Base-by-base conservation (phyloP, 2,329 filamentous ascomycete species). In the Chaetomium globosum region DNA sequence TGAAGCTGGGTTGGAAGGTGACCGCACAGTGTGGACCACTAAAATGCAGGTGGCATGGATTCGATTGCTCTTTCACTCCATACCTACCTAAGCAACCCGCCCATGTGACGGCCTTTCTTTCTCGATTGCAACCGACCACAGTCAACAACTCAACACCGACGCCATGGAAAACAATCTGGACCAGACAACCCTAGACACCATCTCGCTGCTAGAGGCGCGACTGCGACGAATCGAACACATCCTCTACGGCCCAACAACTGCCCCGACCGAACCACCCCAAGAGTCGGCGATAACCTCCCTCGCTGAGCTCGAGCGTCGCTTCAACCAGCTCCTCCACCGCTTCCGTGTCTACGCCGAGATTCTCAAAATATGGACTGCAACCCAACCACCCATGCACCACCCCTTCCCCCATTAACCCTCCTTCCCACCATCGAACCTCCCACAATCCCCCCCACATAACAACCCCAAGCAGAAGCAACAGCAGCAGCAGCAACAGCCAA, bases 161-260 rank as follows among this genome's bases (percentile, higher is more conserved):
- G 59, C 51, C 62, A 73, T 71, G 69, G 75, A 75, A 66, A 65
- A 71, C 67, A 75, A 77, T 8, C 75, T 85, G 28, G 83, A 86
- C 72, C 77, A 81, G 61, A 85, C 83, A 4, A 81, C 83, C 1
- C 76, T 86, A 9, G 78, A 81, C 39, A 87, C 85, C 1, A 80
- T 88, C 66, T 80, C 79, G 51, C 78, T 87, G 30, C 80, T 88
- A 43, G 85, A 87, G 72, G 78, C 82, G 59, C 85, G 86, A n/a
- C 80, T 88, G 12, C 75, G 81, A 19, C 84, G 85, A 54, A 78
- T 88, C 65, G 86, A 88, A 71, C 84, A 87, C 69, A 74, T 87
- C 2, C 79, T 88, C 53, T 81, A 84, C 70, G 85, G 85, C 30
- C 73, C 76, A 33, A 76, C 80, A 3, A 63, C 76, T 2, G 69